These are phyloP conservation scores for Phlebiopsis flavidoalba DNA, from an alignment of 768 basidiomycete species.

Conservation along the genomic window DNA sequence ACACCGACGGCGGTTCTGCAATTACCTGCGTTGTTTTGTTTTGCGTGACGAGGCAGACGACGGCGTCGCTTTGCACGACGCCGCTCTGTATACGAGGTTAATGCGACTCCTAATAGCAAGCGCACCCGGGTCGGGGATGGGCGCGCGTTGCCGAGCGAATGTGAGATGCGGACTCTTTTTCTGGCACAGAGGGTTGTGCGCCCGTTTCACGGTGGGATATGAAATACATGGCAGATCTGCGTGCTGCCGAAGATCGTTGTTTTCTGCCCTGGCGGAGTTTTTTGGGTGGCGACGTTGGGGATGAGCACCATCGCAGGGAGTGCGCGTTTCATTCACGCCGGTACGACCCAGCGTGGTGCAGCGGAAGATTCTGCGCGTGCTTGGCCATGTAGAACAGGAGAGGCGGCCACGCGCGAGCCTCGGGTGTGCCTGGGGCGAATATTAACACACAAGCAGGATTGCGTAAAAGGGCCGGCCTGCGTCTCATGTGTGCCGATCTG, in stretches of 20 bases:
- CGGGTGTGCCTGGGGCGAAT: background rate
- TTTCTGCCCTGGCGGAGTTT: background rate
- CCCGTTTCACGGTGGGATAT: background rate
- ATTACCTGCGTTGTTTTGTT: background rate
- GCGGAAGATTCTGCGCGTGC: background rate
- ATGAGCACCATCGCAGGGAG: no score
- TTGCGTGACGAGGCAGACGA: background rate
- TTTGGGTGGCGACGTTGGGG: background rate
- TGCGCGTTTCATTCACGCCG: background rate
- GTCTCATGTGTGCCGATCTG: no score
- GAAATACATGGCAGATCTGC: background rate
- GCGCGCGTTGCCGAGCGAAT: slow-evolving; percentile 1
- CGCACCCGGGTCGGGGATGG: slow-evolving; percentile 1
- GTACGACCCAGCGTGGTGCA: no score
- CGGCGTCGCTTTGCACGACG: background rate
- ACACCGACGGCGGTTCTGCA: background rate
- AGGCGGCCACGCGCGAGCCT: no score
- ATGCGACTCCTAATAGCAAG: background rate
- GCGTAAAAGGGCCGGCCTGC: no score
- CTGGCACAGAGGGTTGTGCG: slow-evolving; percentile 10
- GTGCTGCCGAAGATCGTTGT: background rate
- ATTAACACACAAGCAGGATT: background rate
- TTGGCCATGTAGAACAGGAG: background rate
- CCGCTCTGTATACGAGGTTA: no score
- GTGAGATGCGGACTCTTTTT: slow-evolving; percentile 4